Evolutionary conservation across 2,329 filamentous ascomycete genomes (phyloP), one percentile per base, ranked within the genome.

Genomic region (Verticillium albo-atrum): DNA sequence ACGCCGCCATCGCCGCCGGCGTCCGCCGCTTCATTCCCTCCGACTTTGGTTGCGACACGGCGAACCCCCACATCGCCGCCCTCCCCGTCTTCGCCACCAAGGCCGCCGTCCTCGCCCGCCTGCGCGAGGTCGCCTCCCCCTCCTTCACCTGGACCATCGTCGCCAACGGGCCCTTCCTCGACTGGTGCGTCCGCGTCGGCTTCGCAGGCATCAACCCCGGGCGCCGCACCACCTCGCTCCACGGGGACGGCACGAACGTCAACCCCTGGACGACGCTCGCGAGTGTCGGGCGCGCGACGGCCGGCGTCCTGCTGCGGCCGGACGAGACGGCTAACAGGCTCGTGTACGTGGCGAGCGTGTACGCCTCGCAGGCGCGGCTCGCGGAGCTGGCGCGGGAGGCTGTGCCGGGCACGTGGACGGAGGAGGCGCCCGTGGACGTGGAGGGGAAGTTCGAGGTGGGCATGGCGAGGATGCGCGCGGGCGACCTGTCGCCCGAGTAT

Each of bases 21-120:
- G 81, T 86, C 6, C 75, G 80, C 64, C 75, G 80, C 25, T 82
- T 84, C 68, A 71, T 85, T 26, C 81, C 82, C 4, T 78, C 78
- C 4, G 82, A 85, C 60, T 85, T 78, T 55, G 63, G 63, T 32
- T 74, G 69, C 12, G 70, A 71, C 68, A 66, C 72, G 12, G 58
- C 66, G 35, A 59, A 62, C 9, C 54, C 60, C 6, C 61, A 66
- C 3, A 50, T 65, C 1, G 54, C 63, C 37, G 42, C 60, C 4
- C 54, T 67, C 2, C 67, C 67, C 2, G 54, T 66, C 9, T 67
- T 67, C 30, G 30, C 50, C 0, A 59, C 57, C 26, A 68, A 68
- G 27, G 63, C 69, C 20, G 58, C 51, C 1, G 35, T 67, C 1
- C 61, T 65, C 30, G 57, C 62, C 2, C 63, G 64, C 20, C 50